Evolutionary conservation across 208 protist genomes (phyloP).

Genomic region (Acanthamoeba castellanii): DNA sequence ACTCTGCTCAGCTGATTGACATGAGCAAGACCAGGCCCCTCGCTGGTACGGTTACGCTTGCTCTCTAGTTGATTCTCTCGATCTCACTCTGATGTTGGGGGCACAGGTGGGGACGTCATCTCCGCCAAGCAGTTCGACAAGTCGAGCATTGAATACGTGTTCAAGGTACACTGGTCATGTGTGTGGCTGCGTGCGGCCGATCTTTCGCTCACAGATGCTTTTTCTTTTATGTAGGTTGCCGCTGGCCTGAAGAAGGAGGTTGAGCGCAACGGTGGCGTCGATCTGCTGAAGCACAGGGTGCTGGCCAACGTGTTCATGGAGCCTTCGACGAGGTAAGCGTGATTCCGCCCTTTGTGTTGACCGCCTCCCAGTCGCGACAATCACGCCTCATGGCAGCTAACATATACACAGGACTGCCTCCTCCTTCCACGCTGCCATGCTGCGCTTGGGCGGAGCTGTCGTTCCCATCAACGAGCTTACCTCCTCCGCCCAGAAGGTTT

Average conservation of each 20-base stretch:
- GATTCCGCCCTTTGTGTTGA: neutral
- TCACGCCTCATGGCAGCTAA: too few species aligned
- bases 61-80: too few species aligned
- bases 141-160: constrained; percentile 38
- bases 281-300: constrained; percentile 72
- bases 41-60: neutral
- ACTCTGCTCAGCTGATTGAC: neutral
- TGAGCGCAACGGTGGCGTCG: constrained; percentile 76
- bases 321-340: constrained; percentile 80
- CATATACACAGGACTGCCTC: constrained; percentile 83
- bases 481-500: constrained; percentile 81
- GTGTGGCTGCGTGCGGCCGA: neutral
- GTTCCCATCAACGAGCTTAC: constrained; percentile 78
- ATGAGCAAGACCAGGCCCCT: neutral
- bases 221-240: neutral
- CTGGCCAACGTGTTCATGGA: constrained; percentile 51
- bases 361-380: neutral
- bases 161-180: constrained; percentile 23
- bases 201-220: neutral
- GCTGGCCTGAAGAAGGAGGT: constrained; percentile 79
- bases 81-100: too few species aligned
- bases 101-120: constrained; percentile 25
- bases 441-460: constrained; percentile 88
- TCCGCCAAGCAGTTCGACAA: constrained; percentile 54
- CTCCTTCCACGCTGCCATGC: constrained; percentile 90